Base-by-base conservation (phyloP, 208 protist species). In the Acanthamoeba polyphaga region DNA sequence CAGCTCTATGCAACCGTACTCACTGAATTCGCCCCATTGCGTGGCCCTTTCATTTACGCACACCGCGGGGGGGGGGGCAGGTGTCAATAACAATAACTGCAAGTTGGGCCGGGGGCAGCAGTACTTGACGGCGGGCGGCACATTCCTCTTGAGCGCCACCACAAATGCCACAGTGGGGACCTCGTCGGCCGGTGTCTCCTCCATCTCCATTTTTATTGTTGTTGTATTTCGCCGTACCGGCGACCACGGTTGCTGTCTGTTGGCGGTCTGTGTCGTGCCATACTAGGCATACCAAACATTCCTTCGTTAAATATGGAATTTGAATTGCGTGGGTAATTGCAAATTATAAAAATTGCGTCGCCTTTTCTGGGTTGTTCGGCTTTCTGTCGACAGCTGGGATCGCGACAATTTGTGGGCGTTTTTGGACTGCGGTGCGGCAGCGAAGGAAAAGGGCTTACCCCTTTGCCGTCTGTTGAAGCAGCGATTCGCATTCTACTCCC, bases 1-100 rank as follows among this genome's bases (percentile, higher is more conserved):
- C n/a, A 88, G 80, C 80, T 88, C 80, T 32, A 88, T 64, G 80
- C 80, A 88, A 2, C 51, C 80, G 51, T 64, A 88, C 80, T 88
- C 80, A 4, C 29, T 32, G 80, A 88, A 88, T n/a, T 88, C 80
- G 19, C 80, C 80, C 80, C 80, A 88, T 34, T 88, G 22, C 6
- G 51, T n/a, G 0, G 80, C 80, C 80, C 80, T 88, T 88, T 27
- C 66, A 72, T 51, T 38, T 1, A 27, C 60, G 22, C 24, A 15
- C 60, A 15, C 60, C 1, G 34, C 60, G 22, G 17, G 55, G 15
- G 55, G 17, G 19, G 12, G 55, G 19, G 55, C 55, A 60, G 15
- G 0, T 22, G 55, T 60, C 17, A 38, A 38, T 38, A 15, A 60
- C 24, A 66, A 66, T 66, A 66, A 66, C 60, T 4, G 3, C 0